Evolutionary conservation across 2,329 filamentous ascomycete species (phyloP).

Genomic region (Microcyclosporella mali): DNA sequence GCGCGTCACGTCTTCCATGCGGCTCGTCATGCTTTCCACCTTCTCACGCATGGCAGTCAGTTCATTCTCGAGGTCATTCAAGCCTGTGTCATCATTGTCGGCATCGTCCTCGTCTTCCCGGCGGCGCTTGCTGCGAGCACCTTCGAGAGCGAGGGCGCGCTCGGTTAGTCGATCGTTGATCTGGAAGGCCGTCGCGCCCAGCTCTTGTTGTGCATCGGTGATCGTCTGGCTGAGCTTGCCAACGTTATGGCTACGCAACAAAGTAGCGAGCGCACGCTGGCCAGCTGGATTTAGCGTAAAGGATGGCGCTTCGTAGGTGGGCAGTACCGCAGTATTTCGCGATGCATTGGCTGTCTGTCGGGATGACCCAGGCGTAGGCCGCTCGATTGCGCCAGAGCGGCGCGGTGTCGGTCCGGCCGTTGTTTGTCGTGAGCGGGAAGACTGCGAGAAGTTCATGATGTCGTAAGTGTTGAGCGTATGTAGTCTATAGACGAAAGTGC

Average conservation of each 20-base stretch:
- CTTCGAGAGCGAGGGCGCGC: constrained; percentile 26
- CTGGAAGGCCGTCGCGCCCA: constrained; percentile 47
- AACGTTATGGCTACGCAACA: constrained; percentile 40
- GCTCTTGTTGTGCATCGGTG: constrained; percentile 38
- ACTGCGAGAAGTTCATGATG: background rate
- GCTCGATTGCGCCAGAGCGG: background rate
- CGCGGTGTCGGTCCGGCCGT: constrained; percentile 5
- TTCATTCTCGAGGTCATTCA: constrained; percentile 36
- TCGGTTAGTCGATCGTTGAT: constrained; percentile 50
- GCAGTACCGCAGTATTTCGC: constrained; percentile 29
- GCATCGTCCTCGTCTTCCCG: constrained; percentile 27
- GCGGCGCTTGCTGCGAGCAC: constrained; percentile 27
- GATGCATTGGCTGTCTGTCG: constrained; percentile 3
- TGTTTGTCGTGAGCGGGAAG: constrained; percentile 14
- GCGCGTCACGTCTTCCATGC: constrained; percentile 54
- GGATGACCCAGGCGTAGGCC: background rate
- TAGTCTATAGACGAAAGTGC: background rate
- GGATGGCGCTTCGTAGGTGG: constrained; percentile 49
- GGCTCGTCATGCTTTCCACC: constrained; percentile 47
- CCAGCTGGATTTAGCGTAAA: constrained; percentile 46
- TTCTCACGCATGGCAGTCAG: constrained; percentile 37
- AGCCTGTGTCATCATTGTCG: constrained; percentile 31
- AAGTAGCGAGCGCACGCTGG: constrained; percentile 40
- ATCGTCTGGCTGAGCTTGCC: constrained; percentile 45
- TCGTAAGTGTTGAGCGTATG: background rate